Percentiles rank a stretch among this genome's conserved stretches.
Conservation (phyloP, 176 grass and related monocot species). For the Alloteropsis semialata region DNA sequence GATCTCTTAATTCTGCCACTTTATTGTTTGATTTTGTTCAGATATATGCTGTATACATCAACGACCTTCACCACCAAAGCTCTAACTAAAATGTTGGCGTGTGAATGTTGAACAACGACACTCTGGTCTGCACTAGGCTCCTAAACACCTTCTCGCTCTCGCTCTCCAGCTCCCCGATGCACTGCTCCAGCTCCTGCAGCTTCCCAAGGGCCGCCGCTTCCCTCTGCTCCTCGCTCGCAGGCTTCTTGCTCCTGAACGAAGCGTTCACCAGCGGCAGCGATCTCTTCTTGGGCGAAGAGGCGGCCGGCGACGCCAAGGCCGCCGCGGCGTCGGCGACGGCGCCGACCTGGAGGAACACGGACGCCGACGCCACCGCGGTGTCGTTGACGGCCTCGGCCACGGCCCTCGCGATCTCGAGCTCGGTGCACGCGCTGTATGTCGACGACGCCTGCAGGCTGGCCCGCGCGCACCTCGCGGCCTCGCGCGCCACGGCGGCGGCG, state of each 20-base stretch:
- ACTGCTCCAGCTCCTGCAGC: conserved; percentile 53
- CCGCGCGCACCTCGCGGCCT: conserved; percentile 4
- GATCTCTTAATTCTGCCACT: background rate
- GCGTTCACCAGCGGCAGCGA: background rate
- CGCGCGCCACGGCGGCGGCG: conserved; percentile 21
- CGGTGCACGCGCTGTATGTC: background rate
- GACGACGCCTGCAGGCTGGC: background rate
- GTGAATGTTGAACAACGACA: conserved; percentile 74
- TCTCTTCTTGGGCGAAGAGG: background rate
- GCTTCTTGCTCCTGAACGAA: conserved; percentile 5
- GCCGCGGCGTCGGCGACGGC: conserved; percentile 27
- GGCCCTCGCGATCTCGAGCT: conserved; percentile 31
- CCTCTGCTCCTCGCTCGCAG: conserved; percentile 19
- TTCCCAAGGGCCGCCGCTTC: conserved; percentile 20
- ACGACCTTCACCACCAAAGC: background rate
- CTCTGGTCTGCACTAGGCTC: conserved; percentile 52
- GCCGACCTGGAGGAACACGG: conserved; percentile 36
- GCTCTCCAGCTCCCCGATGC: conserved; percentile 57
- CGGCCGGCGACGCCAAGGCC: background rate
- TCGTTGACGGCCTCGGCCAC: conserved; percentile 38
- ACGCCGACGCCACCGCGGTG: conserved; percentile 18
- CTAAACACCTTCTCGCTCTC: conserved; percentile 69
- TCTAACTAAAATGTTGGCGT: conserved; percentile 27
- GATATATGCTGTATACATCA: background rate
- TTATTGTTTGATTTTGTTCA: background rate